Evolutionary conservation across 176 grass and related monocot genomes (phyloP).

Genomic region (Areca catechu): DNA sequence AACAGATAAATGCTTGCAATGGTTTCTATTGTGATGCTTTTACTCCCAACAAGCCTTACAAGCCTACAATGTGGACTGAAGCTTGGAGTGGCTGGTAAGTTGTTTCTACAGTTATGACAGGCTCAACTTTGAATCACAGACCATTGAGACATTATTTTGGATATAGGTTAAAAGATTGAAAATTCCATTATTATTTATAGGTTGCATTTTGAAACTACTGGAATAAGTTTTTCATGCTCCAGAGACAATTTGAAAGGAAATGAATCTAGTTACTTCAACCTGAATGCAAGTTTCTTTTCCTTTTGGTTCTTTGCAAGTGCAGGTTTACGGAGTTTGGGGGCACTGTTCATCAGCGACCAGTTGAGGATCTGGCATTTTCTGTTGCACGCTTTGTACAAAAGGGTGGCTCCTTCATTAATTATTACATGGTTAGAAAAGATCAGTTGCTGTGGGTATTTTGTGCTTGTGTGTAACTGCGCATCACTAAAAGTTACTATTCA

Average conservation of each 20-base stretch:
- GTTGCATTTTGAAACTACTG: too few species aligned
- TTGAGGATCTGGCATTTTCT: conserved; percentile 83
- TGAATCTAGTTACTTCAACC: too few species aligned
- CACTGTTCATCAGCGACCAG: conserved; percentile 73
- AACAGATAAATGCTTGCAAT: conserved; percentile 97
- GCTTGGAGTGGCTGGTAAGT: conserved; percentile 98
- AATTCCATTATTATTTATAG: too few species aligned
- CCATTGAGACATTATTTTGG: background rate
- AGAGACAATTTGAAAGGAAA: background rate
- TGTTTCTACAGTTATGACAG: background rate
- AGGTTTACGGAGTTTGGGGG: conserved; percentile 99
- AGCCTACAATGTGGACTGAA: conserved; percentile 99
- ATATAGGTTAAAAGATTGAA: background rate
- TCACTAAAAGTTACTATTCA: too few species aligned
- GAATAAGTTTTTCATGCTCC: background rate
- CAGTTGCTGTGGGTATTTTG: too few species aligned
- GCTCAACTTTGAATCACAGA: conserved; percentile 8
- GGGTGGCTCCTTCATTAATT: conserved; percentile 98
- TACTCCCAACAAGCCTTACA: conserved; percentile 71
- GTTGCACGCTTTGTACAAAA: conserved; percentile 95
- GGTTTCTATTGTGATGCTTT: conserved; percentile 99
- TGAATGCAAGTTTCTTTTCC: too few species aligned
- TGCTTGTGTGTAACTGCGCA: too few species aligned
- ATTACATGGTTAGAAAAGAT: conserved; percentile 71
- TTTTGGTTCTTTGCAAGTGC: background rate